phyloP scores from a whole-genome alignment of 164 flowering plant species.

The Litsea cubeba region DNA sequence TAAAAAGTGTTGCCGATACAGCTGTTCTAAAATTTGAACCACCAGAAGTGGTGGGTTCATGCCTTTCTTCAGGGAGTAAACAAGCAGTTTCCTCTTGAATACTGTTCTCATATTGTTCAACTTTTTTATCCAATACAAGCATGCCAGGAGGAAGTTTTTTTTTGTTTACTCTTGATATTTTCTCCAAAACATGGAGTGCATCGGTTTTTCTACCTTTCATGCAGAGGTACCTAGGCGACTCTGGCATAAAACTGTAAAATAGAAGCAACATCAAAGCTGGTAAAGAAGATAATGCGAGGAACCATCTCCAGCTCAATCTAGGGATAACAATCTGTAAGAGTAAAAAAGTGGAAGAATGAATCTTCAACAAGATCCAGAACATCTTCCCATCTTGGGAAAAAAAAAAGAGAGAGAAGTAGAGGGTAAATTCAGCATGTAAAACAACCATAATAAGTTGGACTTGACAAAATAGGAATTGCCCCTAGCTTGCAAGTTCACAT shows the following conservation, averaged over 20 bases:
- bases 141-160: no score
- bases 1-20: conserved; percentile 30
- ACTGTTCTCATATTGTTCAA: conserved; percentile 24
- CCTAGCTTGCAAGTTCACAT: no score
- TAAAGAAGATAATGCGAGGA: conserved; percentile 70
- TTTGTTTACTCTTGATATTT: no score
- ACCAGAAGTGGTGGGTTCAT: conserved; percentile 17
- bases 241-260: conserved; percentile 54
- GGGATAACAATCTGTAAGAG: conserved; percentile 75
- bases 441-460: no score
- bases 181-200: conserved; percentile 35
- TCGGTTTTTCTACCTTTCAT: conserved; percentile 58
- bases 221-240: conserved; percentile 80
- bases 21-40: conserved; percentile 21
- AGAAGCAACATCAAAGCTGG: conserved; percentile 66
- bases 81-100: conserved; percentile 29
- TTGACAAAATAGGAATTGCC: no score
- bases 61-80: conserved; percentile 30
- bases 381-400: no score
- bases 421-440: no score
- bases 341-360: neutral
- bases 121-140: conserved; percentile 33
- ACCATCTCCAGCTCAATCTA: conserved; percentile 89
- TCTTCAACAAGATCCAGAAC: no score
- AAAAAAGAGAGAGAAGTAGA: no score